Conservation (phyloP, 108 stramenopile species). For the Mediolabrus comicus region DNA sequence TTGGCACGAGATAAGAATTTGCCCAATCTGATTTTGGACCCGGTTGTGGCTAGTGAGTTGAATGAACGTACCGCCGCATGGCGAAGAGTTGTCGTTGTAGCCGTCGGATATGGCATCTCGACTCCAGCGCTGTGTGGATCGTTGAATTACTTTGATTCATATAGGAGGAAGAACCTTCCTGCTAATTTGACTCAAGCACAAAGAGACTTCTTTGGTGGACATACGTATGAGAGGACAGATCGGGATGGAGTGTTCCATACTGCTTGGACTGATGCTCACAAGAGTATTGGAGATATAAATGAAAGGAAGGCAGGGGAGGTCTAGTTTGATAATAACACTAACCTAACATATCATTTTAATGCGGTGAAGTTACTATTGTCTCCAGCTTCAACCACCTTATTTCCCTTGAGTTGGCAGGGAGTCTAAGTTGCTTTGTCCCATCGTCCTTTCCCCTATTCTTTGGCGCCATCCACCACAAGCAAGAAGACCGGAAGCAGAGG, state of each 20-base stretch:
- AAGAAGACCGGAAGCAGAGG: too few relatives aligned
- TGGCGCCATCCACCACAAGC: too few relatives aligned
- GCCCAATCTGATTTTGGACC: conserved; percentile 92
- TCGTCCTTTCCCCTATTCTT: too few relatives aligned
- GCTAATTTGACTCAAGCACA: conserved; percentile 97
- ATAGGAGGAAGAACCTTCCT: conserved; percentile 86
- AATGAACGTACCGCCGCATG: conserved; percentile 85
- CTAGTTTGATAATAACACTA: not conserved
- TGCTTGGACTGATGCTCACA: conserved; percentile 93
- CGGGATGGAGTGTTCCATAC: conserved; percentile 88
- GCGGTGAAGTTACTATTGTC: too few relatives aligned
- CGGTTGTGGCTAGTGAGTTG: conserved; percentile 84
- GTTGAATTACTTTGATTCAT: conserved; percentile 94
- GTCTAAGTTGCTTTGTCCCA: too few relatives aligned
- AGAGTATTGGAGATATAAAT: conserved; percentile 89
- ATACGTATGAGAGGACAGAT: conserved; percentile 93
- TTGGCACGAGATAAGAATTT: conserved; percentile 65
- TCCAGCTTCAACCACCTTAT: too few relatives aligned
- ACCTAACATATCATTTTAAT: too few relatives aligned
- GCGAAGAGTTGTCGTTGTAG: conserved; percentile 92
- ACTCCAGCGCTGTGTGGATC: conserved; percentile 88
- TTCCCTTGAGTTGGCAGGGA: too few relatives aligned
- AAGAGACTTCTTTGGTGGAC: conserved; percentile 99
- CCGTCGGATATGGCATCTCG: conserved; percentile 88
- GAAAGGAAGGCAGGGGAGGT: conserved; percentile 89